Evolutionary conservation across 257 asterid genomes (phyloP).

Genomic region (Anisodus tanguticus): DNA sequence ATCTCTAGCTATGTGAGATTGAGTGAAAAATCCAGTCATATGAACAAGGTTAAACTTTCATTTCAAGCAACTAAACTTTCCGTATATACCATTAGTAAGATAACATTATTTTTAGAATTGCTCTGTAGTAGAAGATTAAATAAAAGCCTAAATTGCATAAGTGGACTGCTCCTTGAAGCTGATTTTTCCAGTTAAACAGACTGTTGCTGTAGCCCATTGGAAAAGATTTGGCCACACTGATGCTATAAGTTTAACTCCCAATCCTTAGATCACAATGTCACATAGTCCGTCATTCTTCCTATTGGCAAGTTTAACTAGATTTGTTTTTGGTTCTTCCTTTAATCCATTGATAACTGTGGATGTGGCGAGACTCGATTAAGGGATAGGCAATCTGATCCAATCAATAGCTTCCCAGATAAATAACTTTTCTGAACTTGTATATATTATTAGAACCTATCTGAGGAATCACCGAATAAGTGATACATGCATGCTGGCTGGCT

Average conservation of each 20-base stretch:
- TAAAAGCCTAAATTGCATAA: neutral
- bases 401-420: neutral
- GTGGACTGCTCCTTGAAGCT: constrained; percentile 18
- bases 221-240: neutral
- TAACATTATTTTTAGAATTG: neutral
- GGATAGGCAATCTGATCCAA: neutral
- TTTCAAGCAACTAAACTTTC: neutral
- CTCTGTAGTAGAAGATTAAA: neutral
- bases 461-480: neutral
- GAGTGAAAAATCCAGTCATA: neutral
- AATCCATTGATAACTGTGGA: neutral
- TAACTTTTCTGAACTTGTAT: neutral
- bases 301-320: constrained; percentile 11
- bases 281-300: neutral
- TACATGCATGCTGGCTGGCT: neutral
- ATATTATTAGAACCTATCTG: neutral
- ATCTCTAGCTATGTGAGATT: neutral
- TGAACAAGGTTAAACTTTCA: constrained; percentile 3
- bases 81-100: neutral
- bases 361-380: neutral
- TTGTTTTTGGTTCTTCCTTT: neutral
- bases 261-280: neutral
- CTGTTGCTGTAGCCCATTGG: neutral
- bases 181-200: neutral
- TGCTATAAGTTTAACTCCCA: neutral